These are phyloP conservation scores for Clarireedia hainanense DNA, from an alignment of 2,329 filamentous ascomycete species.

Conservation along the genomic window DNA sequence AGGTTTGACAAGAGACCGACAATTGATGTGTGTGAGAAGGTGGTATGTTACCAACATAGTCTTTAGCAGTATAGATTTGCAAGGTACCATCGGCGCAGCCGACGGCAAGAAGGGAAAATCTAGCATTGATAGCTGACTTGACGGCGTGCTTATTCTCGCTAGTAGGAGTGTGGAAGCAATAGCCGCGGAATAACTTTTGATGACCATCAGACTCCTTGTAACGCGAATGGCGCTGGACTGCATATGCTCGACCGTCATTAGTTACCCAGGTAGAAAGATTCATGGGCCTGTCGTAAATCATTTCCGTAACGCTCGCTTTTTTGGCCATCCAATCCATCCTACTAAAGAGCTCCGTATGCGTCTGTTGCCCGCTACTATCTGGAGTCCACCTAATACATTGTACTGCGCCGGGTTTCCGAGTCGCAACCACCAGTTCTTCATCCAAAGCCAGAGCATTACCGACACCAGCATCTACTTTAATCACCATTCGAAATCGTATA, in stretches of 20 bases:
- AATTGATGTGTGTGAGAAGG: conserved; percentile 70
- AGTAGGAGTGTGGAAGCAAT: conserved; percentile 78
- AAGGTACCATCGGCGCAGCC: conserved; percentile 74
- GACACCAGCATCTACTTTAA: conserved; percentile 95
- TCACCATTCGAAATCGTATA: conserved; percentile 92
- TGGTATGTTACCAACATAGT: conserved; percentile 89
- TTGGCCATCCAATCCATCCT: conserved; percentile 81
- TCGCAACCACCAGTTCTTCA: conserved; percentile 87
- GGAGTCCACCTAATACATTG: conserved; percentile 95
- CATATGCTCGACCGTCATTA: conserved; percentile 78
- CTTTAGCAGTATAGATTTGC: conserved; percentile 83
- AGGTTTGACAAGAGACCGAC: conserved; percentile 57
- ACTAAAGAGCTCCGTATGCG: conserved; percentile 80
- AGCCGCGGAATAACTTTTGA: conserved; percentile 70
- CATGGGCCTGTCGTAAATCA: conserved; percentile 95
- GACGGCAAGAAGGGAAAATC: conserved; percentile 88
- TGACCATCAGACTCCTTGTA: conserved; percentile 36
- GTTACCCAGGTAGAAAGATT: conserved; percentile 91
- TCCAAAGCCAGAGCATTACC: conserved; percentile 80
- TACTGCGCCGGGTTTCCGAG: conserved; percentile 82
- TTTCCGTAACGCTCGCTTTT: conserved; percentile 67
- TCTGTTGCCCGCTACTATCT: conserved; percentile 74
- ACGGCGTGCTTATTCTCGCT: conserved; percentile 52
- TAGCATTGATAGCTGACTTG: conserved; percentile 79
- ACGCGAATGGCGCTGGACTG: conserved; percentile 65